Evolutionary conservation across 2,329 filamentous ascomycete genomes (phyloP).

Genomic region (Basipetospora chlamydospora): DNA sequence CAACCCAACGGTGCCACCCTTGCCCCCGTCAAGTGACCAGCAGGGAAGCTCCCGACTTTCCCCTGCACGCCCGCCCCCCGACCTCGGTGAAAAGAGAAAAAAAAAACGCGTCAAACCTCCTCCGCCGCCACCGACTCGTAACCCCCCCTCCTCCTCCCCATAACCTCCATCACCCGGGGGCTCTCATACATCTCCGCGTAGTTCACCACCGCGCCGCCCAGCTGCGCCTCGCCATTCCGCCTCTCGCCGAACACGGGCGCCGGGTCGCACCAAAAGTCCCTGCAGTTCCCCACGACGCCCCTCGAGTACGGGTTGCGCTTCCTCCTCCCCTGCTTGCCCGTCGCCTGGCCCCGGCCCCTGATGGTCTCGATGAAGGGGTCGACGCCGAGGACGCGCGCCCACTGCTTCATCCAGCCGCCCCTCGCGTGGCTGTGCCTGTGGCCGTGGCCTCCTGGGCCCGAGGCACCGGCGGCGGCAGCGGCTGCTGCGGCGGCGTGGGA

Average conservation of each 20-base stretch:
- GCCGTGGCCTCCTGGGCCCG: constrained; percentile 23
- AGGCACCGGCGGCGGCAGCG: constrained; percentile 24
- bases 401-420: constrained; percentile 58
- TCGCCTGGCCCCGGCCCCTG: constrained; percentile 62
- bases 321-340: constrained; percentile 26
- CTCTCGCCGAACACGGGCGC: constrained; percentile 65
- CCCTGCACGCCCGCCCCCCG: too few species aligned
- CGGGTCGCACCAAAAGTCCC: constrained; percentile 91
- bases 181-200: constrained; percentile 85
- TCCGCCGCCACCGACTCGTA: constrained; percentile 50
- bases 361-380: constrained; percentile 92
- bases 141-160: constrained; percentile 35
- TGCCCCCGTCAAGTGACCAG: too few species aligned
- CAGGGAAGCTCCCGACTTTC: too few species aligned
- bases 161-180: constrained; percentile 50
- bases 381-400: constrained; percentile 74
- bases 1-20: too few species aligned
- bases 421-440: constrained; percentile 29
- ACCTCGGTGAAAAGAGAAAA: too few species aligned
- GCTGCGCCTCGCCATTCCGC: constrained; percentile 57
- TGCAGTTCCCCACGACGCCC: constrained; percentile 77
- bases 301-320: constrained; percentile 72
- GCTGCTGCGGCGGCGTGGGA: constrained; percentile 39
- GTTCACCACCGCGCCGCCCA: constrained; percentile 69
- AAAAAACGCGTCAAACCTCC: constrained; percentile 41